Conservation (phyloP, 129 eudicot species). For the Artemisia tridentata region DNA sequence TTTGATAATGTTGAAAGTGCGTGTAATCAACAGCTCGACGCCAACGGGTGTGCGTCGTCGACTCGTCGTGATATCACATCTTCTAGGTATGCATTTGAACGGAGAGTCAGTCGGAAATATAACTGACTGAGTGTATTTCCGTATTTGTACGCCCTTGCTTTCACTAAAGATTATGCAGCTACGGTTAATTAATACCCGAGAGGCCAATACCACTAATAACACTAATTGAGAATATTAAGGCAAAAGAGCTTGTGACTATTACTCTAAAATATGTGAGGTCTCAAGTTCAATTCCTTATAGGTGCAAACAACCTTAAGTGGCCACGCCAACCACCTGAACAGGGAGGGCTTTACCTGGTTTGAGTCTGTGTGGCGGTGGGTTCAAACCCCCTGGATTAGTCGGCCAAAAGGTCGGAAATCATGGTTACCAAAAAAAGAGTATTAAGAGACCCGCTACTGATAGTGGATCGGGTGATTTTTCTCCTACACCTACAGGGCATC, state of each 20-base stretch:
- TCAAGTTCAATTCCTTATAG: no score
- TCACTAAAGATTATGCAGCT: conserved; percentile 13
- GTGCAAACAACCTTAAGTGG: no score
- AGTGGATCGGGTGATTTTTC: conserved; percentile 65
- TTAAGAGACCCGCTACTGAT: conserved; percentile 62
- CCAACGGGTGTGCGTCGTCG: conserved; percentile 63
- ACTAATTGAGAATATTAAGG: conserved; percentile 61
- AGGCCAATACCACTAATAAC: conserved; percentile 74
- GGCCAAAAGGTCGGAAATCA: no score
- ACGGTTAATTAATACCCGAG: conserved; percentile 48
- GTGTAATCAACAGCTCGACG: conserved; percentile 62
- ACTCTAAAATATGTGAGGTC: no score
- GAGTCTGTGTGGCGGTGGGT: no score
- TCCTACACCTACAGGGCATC: conserved; percentile 53
- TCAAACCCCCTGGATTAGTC: no score
- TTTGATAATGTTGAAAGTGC: not conserved
- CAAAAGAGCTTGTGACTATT: no score
- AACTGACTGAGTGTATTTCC: conserved; percentile 64
- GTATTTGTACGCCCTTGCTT: conserved; percentile 65
- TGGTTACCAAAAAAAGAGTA: no score
- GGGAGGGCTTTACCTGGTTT: no score
- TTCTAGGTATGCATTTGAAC: conserved; percentile 49
- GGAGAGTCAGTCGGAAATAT: conserved; percentile 48
- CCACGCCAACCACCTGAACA: no score
- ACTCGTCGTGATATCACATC: conserved; percentile 39